Evolutionary conservation across 306 rosid genomes (phyloP), one percentile per base, ranked within the genome.

Genomic region (Comarum palustre): DNA sequence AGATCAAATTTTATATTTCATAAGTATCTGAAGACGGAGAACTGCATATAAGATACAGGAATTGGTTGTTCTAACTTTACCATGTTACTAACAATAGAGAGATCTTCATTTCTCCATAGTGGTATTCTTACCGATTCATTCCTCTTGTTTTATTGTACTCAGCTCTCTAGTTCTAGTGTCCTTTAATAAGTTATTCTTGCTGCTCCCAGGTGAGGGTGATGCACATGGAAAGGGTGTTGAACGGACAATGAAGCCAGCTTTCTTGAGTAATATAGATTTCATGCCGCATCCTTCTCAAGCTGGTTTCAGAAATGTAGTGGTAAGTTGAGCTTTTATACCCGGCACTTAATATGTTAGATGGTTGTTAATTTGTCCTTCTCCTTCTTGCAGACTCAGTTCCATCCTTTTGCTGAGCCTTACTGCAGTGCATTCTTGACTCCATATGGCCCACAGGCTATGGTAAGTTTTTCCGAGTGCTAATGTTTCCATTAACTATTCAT

Each of bases 351-450:
- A 27, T 59, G 38, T 27, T 45, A 12, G 17, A n/a, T 75, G 69
- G 68, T 70, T 78, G 50, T 68, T 51, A 63, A 61, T 69, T 73
- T 42, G 34, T 3, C 46, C 8, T 76, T 66, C 31, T 71, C 66
- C 76, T 68, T 24, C 20, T 58, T 83, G 63, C 77, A 92, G 97
- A 87, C 85, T 64, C 86, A 43, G 7, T 75, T 80, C 60, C 79
- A 82, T 80, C 86, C 92, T 11, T 89, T 81, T 61, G 72, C 51
- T 15, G 92, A 90, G 74, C 96, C 92, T 72, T 83, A 48, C 78
- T 86, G 48, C 29, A 68, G 84, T 11, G 84, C 88, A 65, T 71
- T 90, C 39, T 39, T 77, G 68, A 47, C 79, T 80, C 80, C 85
- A 2, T 87, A 81, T 71, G 92, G 92, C 54, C 87, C 89, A 11